phyloP scores from a whole-genome alignment of 495 filamentous ascomycete species.

The Xylaria nigripes region DNA sequence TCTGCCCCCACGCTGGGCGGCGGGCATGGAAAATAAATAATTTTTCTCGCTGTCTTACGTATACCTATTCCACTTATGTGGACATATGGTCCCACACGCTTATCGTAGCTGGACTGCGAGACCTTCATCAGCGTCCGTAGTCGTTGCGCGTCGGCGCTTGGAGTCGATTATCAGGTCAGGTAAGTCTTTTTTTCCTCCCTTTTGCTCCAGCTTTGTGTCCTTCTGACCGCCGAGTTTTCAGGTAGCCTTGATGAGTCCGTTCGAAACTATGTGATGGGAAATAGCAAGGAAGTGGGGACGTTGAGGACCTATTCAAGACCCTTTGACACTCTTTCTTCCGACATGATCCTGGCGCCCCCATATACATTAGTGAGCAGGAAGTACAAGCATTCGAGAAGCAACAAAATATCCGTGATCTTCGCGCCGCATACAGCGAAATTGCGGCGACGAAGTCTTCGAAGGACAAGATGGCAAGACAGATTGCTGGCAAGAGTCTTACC shows the following conservation, averaged over 20 bases:
- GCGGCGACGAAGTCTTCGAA: not conserved
- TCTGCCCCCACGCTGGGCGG: too few relatives aligned
- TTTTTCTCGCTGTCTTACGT: too few relatives aligned
- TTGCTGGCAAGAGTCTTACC: not conserved
- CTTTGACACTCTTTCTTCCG: not conserved
- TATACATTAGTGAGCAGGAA: not conserved
- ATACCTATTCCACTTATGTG: too few relatives aligned
- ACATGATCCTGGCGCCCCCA: not conserved
- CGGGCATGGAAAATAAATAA: too few relatives aligned
- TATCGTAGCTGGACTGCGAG: too few relatives aligned
- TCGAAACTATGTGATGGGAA: not conserved
- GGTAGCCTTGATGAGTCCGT: not conserved
- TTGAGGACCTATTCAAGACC: not conserved
- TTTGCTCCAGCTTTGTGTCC: too few relatives aligned
- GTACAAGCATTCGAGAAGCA: not conserved
- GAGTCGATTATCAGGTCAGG: too few relatives aligned
- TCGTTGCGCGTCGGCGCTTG: too few relatives aligned
- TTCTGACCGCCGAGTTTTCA: too few relatives aligned
- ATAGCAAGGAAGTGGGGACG: not conserved
- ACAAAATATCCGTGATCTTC: not conserved
- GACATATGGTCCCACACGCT: too few relatives aligned
- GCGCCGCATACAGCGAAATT: not conserved
- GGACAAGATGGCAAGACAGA: not conserved
- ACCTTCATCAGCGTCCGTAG: too few relatives aligned
- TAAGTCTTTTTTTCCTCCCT: too few relatives aligned